Evolutionary conservation across 108 stramenopile genomes (phyloP).

Genomic region (Nitzschia sp.): DNA sequence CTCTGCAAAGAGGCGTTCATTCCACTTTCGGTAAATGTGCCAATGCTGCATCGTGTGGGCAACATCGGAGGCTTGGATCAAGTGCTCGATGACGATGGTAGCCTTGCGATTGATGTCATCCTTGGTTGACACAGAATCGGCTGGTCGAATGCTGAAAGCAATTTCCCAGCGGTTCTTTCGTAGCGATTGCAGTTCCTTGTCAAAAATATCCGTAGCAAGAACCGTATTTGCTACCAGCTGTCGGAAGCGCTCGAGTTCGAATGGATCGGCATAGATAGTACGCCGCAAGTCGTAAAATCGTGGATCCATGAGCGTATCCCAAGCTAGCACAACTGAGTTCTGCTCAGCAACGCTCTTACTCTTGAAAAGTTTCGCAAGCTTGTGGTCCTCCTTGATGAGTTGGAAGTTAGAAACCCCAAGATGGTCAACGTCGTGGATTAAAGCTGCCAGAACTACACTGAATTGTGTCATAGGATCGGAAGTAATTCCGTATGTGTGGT

Average conservation of each 20-base stretch:
- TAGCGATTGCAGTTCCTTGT: constrained; percentile 8
- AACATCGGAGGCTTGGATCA: constrained; percentile 58
- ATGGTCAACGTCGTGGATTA: constrained; percentile 51
- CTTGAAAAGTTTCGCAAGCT: constrained; percentile 25
- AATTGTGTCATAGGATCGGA: constrained; percentile 40
- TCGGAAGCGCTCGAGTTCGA: constrained; percentile 31
- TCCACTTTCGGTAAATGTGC: constrained; percentile 53
- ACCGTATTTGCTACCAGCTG: constrained; percentile 40
- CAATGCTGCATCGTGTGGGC: constrained; percentile 60
- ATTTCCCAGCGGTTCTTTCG: constrained; percentile 20
- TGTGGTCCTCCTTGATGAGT: constrained; percentile 30
- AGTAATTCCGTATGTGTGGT: constrained; percentile 24
- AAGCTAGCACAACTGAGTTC: constrained; percentile 33
- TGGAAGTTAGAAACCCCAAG: constrained; percentile 41
- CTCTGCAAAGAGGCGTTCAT: constrained; percentile 38
- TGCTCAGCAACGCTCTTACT: constrained; percentile 44
- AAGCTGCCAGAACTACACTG: constrained; percentile 38
- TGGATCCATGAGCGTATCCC: constrained; percentile 35
- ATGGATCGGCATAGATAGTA: constrained; percentile 21
- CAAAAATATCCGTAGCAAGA: constrained; percentile 36
- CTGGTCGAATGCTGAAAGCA: constrained; percentile 7
- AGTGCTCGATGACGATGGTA: constrained; percentile 45
- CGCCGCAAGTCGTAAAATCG: constrained; percentile 21
- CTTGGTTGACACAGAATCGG: not conserved
- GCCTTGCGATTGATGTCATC: constrained; percentile 27